Evolutionary conservation across 805 yeast genomes (phyloP), one percentile per base, ranked within the genome.

Genomic region (Clavispora santaluciae): DNA sequence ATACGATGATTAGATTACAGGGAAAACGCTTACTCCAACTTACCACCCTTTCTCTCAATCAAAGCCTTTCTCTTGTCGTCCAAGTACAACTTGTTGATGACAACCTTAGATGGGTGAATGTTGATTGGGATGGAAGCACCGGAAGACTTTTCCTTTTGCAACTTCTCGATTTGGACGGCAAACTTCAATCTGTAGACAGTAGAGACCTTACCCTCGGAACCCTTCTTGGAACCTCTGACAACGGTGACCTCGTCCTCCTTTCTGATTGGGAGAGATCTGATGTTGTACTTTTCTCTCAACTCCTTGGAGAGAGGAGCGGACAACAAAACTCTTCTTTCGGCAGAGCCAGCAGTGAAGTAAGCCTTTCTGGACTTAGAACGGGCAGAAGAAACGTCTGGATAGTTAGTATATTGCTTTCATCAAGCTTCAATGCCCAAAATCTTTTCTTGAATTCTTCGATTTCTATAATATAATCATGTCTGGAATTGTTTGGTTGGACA

Each of bases 301-400:
- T 93, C 99, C 83, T 93, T 93, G 64, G 98, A 91, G 69, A 93
- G 83, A 66, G 98, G 97, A 72, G 99, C 98, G 66, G 97, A 86
- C 83, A 93, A 78, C 73, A 93, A 77, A 60, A 74, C 77, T 79
- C 98, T 87, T 79, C 97, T 87, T 68, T 78, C 87, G 60, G 91
- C 84, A 57, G 99, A 91, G 66, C 98, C 95, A 61, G 99, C 95
- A 66, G 78, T 79, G 91, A 93, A 93, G 85, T 93, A 86, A 75
- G 98, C 98, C 87, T 93, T 93, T 86, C 99, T 90, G 74, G 97
- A 81, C 85, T 93, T 93, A 75, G 95, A 86, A 82, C 99, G 93
- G 71, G 96, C 90, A 73, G 95, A 83, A 66, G 99, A 89, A 75
- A 93, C 98, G 96, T 93, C 96, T 86, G 57, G 5, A 18, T 29